Conservation (phyloP, 805 yeast genomes). For the Candida namnaoensis region DNA sequence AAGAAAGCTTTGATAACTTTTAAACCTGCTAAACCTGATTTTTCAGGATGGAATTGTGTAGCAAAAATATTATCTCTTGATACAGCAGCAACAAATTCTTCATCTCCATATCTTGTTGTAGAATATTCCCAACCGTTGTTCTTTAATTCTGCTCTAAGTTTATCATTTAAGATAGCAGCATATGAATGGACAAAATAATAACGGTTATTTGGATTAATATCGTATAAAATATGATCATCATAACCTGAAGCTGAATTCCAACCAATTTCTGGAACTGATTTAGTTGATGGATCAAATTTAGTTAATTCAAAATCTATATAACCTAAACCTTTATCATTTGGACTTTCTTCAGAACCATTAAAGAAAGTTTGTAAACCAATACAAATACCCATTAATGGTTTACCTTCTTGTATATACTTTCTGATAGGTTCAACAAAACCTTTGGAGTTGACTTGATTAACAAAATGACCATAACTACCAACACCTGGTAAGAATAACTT, state of each 20-base stretch:
- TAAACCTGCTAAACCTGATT: conserved; percentile 88
- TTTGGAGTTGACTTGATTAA: conserved; percentile 52
- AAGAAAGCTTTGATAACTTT: conserved; percentile 68
- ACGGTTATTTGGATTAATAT: conserved; percentile 56
- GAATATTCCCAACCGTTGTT: conserved; percentile 65
- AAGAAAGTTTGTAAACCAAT: conserved; percentile 91
- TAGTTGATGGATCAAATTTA: conserved; percentile 52
- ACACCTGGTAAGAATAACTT: conserved; percentile 88
- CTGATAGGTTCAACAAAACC: conserved; percentile 59
- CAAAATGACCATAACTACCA: conserved; percentile 94
- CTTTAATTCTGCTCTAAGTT: conserved; percentile 21
- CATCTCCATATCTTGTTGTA: conserved; percentile 64
- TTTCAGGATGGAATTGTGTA: conserved; percentile 99
- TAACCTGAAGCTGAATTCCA: conserved; percentile 58
- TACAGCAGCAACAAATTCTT: conserved; percentile 77
- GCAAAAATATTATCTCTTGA: conserved; percentile 76
- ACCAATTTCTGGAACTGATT: conserved; percentile 95
- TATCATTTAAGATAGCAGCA: conserved; percentile 57
- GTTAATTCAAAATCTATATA: conserved; percentile 41
- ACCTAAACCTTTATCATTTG: conserved; percentile 53
- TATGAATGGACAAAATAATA: conserved; percentile 95
- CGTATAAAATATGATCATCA: conserved; percentile 34
- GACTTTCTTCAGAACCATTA: conserved; percentile 65
- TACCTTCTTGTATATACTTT: conserved; percentile 65
- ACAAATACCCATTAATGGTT: conserved; percentile 93